Evolutionary conservation across 306 rosid genomes (phyloP), one percentile per base, ranked within the genome.

Genomic region (Prunus salicina): DNA sequence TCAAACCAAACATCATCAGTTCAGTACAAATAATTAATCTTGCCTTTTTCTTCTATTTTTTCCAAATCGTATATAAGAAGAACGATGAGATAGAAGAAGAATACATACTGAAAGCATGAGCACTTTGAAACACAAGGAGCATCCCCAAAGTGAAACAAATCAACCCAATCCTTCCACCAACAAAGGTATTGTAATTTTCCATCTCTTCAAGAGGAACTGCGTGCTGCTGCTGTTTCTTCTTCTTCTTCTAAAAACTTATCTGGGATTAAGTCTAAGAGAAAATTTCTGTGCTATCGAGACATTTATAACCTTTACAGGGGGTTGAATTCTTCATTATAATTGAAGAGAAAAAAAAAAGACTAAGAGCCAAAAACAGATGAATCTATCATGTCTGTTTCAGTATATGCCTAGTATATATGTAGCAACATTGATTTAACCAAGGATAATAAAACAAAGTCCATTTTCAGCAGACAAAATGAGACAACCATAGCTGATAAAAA

Each of bases 361-460:
- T 13, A 71, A 78, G 45, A 76, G 61, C 82, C 58, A 75, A 70
- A 62, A 82, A 79, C 41, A 73, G 15, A 30, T 34, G 49, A 32
- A 24, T 2, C 15, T 10, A 10, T 67, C 28, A n/a, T 61, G 84
- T 77, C 67, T 15, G 30, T 47, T 72, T 56, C 13, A n/a, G 87
- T 75, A 86, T 87, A 84, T 87, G 64, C 93, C 68, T 34, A 81
- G 89, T 65, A 81, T 75, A 81, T 83, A 75, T 45, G 76, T 53
- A 81, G 63, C 66, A 73, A 71, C 69, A 77, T 65, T 64, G 90
- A 80, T 52, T 58, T 34, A 84, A 89, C 76, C 88, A 28, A 84
- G 75, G 71, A 75, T 41, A 46, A 76, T 24, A 76, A 55, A 8
- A 66, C 58, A 47, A 22, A 52, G 28, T 57, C 49, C 41, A 19